Percentiles rank a stretch among this genome's conserved stretches.
phyloP scores from a whole-genome alignment of 2,329 filamentous ascomycete genomes.

The Fusarium armeniacum region DNA sequence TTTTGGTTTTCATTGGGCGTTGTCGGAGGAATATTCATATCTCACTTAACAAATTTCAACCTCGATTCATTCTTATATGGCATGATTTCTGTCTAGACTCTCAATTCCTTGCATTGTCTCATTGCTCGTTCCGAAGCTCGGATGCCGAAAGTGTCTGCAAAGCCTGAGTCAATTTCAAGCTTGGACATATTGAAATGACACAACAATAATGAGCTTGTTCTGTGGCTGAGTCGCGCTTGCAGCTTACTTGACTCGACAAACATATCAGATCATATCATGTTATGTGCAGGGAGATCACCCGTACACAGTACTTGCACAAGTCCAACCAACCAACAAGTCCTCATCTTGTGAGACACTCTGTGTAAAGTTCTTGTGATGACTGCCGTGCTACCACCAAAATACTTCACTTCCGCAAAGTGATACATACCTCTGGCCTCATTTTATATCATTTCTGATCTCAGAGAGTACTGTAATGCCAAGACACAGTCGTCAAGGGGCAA shows the following conservation, averaged over 20 bases:
- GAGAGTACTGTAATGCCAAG: neutral
- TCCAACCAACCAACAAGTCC: neutral
- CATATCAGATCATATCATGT: neutral
- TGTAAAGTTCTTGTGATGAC: neutral
- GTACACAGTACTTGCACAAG: neutral
- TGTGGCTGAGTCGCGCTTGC: constrained; percentile 1
- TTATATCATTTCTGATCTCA: constrained; percentile 7
- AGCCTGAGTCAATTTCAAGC: neutral
- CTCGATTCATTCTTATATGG: neutral
- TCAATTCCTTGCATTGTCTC: neutral
- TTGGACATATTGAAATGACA: constrained; percentile 2
- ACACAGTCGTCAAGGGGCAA: neutral
- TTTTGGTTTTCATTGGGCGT: constrained; percentile 21
- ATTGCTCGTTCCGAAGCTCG: neutral
- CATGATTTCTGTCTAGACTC: too few species aligned
- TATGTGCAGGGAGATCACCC: neutral
- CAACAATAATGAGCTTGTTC: neutral
- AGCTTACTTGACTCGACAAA: neutral
- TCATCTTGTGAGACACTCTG: neutral
- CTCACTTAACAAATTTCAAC: neutral
- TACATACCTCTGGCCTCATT: constrained; percentile 5
- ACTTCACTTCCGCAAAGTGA: neutral
- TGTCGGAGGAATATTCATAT: constrained; percentile 30
- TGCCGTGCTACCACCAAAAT: neutral
- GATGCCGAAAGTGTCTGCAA: neutral